Percentiles rank a stretch among this genome's conserved stretches.
phyloP scores from a whole-genome alignment of 2,329 filamentous ascomycete genomes.

The Onygenales sp. region DNA sequence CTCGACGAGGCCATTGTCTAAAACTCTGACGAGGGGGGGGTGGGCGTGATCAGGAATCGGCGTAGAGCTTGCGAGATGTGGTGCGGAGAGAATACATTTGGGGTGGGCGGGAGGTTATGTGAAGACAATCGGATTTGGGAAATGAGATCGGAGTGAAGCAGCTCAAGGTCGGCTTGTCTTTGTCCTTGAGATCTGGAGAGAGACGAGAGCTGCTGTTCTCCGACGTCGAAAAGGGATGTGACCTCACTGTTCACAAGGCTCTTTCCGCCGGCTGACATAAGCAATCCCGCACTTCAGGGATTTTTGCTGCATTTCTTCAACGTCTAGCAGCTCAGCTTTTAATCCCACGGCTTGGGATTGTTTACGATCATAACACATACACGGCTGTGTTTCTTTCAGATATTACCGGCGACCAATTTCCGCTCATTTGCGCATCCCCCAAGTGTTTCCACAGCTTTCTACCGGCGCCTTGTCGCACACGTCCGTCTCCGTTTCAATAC shows the following conservation, averaged over 20 bases:
- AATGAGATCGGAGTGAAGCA: neutral
- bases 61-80: neutral
- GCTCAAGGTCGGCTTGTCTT: neutral
- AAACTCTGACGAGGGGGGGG: neutral
- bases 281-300: neutral
- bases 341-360: neutral
- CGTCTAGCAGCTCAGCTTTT: neutral
- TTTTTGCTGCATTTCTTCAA: neutral
- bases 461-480: too few relatives aligned
- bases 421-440: too few relatives aligned
- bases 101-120: neutral
- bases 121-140: neutral
- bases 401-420: too few relatives aligned
- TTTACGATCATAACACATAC: too few relatives aligned
- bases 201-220: neutral
- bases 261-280: neutral
- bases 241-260: neutral
- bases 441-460: neutral
- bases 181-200: neutral
- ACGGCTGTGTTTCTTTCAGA: too few relatives aligned
- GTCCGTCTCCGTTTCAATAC: neutral
- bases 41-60: too few relatives aligned
- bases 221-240: neutral
- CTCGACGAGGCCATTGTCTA: constrained; percentile 29
- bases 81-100: neutral